Base-by-base conservation (phyloP, 225 moss, liverwort and hornwort species). In the Polytrichum commune region DNA sequence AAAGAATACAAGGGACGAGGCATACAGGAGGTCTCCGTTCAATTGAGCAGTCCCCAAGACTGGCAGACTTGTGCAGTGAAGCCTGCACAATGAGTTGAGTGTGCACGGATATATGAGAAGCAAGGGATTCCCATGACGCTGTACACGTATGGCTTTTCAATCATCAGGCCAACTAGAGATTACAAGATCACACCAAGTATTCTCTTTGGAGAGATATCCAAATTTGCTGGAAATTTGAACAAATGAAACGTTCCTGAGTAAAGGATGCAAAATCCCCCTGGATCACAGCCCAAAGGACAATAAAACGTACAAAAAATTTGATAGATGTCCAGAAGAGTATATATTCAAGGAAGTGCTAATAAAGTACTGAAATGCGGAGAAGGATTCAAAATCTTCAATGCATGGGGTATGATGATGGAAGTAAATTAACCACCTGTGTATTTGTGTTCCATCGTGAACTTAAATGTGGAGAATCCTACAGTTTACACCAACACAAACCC, bases 31-130 rank as follows among this genome's bases (percentile, higher is more conserved):
- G 70, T 67, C 73, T 82, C 75, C 75, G 82, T 46, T 83, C 77
- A 80, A 53, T 56, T 57, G 82, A 73, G 77, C 70, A 86, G 68
- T 86, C 78, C 66, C 73, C 80, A 77, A 77, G 81, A 85, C 92
- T 92, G 79, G 89, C 82, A 79, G 89, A 92, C 82, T 85, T 92
- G 83, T 84, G 87, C 63, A 88, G 83, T 68, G 74, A 87, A 74
- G 68, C 74, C 80, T 83, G 86, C 86, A 73, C 80, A 80, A 71
- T 77, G 70, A 69, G 58, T 75, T 83, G 60, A 69, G 71, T 77
- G 80, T 80, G 70, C 73, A 68, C 6, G 26, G 68, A 8, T 2
- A 18, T 27, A 53, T 9, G 54, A 54, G 53, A 68, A 54, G 26
- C 27, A 18, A 16, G 53, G 24, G 55, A 7, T 19, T 53, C 27